A percentile compares a stretch with the other conserved stretches of the same genome.
Conservation (phyloP, 2,329 filamentous ascomycete genomes). For the Zopfia rhizophila region DNA sequence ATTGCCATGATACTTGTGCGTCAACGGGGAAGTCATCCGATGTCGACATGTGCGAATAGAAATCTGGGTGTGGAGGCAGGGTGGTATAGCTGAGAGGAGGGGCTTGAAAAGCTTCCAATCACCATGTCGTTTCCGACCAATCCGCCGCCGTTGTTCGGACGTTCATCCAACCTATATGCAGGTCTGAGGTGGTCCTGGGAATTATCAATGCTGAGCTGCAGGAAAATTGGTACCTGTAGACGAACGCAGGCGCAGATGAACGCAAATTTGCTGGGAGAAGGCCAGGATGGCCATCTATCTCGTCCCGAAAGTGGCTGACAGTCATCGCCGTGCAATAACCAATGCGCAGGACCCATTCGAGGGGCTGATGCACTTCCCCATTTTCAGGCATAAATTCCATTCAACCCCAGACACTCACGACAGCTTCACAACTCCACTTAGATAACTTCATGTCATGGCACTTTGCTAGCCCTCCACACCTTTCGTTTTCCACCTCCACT, state of each 20-base stretch:
- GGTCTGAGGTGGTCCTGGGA: slow-evolving; percentile 4
- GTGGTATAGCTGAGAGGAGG: slow-evolving; percentile 14
- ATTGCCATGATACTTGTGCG: background rate
- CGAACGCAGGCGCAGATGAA: slow-evolving; percentile 12
- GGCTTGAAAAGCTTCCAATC: slow-evolving; percentile 14
- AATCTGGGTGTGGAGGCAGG: slow-evolving; percentile 16
- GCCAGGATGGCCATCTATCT: slow-evolving; percentile 15
- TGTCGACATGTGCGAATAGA: slow-evolving; percentile 12
- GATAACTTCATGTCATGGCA: slow-evolving; percentile 34
- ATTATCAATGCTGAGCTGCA: slow-evolving; percentile 19
- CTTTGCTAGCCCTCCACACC: slow-evolving; percentile 38
- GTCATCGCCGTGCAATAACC: slow-evolving; percentile 16
- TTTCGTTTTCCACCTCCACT: slow-evolving; percentile 33
- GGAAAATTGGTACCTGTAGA: slow-evolving; percentile 11
- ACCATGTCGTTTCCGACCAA: slow-evolving; percentile 14
- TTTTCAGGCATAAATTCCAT: slow-evolving; percentile 28
- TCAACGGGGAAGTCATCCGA: slow-evolving; percentile 15
- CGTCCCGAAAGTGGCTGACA: slow-evolving; percentile 20
- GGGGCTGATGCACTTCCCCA: slow-evolving; percentile 28
- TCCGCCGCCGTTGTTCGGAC: slow-evolving; percentile 19
- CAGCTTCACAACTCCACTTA: slow-evolving; percentile 23
- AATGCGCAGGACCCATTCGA: slow-evolving; percentile 19
- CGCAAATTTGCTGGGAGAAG: slow-evolving; percentile 9
- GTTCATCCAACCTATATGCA: slow-evolving; percentile 11
- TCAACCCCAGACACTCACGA: slow-evolving; percentile 19